Conservation (phyloP, 495 filamentous ascomycete species). For the Aspergillus coremiiformis region DNA sequence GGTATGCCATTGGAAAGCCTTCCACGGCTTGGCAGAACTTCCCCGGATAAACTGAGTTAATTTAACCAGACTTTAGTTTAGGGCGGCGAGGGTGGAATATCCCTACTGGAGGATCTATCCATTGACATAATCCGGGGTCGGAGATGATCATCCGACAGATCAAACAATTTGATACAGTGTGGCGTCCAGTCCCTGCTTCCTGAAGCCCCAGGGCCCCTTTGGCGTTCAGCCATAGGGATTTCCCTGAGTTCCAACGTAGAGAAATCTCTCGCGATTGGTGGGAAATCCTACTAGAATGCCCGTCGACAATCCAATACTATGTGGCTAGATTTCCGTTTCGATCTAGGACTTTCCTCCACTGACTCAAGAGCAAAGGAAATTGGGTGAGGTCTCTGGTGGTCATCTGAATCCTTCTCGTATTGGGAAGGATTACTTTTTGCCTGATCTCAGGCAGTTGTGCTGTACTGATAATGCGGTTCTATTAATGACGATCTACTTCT, state of each 20-base stretch:
- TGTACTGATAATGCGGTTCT: no score
- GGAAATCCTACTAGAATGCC: background rate
- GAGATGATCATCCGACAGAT: background rate
- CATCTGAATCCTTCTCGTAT: background rate
- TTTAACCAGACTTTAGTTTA: background rate
- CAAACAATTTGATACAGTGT: background rate
- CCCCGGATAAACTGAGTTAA: background rate
- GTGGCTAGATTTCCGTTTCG: background rate
- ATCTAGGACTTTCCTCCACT: background rate
- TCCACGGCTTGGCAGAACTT: background rate
- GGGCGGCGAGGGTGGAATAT: background rate
- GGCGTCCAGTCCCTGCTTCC: background rate
- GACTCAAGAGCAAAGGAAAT: background rate
- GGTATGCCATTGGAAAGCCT: background rate
- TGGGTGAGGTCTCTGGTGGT: background rate
- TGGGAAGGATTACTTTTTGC: background rate
- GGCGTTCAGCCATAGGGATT: background rate
- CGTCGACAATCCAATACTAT: background rate
- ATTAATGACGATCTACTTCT: background rate
- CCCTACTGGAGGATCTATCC: background rate
- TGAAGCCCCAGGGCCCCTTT: background rate
- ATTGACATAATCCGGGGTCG: background rate
- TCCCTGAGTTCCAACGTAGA: background rate
- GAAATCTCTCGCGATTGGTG: background rate
- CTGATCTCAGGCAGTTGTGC: background rate